Evolutionary conservation across 495 filamentous ascomycete genomes (phyloP), one percentile per base, ranked within the genome.

Genomic region (Penicillium taxi): DNA sequence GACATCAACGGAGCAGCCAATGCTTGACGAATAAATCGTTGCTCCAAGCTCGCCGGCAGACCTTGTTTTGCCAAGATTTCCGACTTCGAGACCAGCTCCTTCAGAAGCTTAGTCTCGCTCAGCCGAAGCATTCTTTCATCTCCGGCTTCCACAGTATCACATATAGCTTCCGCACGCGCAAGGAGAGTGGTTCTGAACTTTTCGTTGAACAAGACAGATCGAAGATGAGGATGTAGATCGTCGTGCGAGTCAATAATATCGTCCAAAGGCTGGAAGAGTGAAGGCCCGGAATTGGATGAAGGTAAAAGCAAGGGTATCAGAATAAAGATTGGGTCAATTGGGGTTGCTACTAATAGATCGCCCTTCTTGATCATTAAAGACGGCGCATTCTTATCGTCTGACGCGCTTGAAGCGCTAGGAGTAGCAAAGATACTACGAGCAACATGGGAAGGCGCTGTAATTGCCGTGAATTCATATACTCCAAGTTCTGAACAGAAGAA

Each of bases 111-210:
- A 4, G 60, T 53, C 41, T 79, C 67, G 43, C 65, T 90, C 14
- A 91, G 69, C 17, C 84, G 77, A 56, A 85, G 90, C 78, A 91
- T 82, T 29, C 55, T 72, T 53, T 94, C 87, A 31, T 84, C 84
- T 8, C 84, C 85, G 2, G 80, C 82, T 27, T 89, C 80, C 8
- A 87, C 83, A 0, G 64, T 75, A 46, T 94, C 89, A 50, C 88
- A 88, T 3, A 90, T 69, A 1, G 66, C 71, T 8, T 63, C 65
- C 47, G 91, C 75, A 6, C 80, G 68, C 6, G 48, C 42, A 32
- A 73, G 61, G 3, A 82, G 41, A 4, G 42, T 54, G 6, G 31
- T 24, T 17, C 67, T 54, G 23, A 73, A 64, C 1, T 59, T 45
- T 2, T 59, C 48, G 24, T 74, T 55, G 47, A 70, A 74, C 18